Evolutionary conservation across 2,329 filamentous ascomycete species (phyloP), one percentile per base, ranked within the genome.

Genomic region (Phialophora tarda): DNA sequence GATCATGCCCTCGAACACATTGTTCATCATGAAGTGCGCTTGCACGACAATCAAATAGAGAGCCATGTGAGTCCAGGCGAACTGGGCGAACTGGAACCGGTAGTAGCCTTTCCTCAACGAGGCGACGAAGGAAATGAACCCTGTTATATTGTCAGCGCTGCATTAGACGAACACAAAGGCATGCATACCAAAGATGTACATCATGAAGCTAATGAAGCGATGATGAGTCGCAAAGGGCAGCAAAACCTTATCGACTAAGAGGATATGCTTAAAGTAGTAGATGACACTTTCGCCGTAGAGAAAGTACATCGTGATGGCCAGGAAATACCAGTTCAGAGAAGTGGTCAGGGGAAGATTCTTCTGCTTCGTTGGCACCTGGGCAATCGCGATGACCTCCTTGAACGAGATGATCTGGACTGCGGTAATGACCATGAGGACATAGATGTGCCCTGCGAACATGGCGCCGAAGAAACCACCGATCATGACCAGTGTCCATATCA

Each of bases 21-120:
- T 99, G 85, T 99, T 99, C 92, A 99, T 98, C 82, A 98, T 92
- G 79, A 99, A 99, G 78, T 99, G 95, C 14, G 95, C 93, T 80
- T 99, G 93, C 5, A 97, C 93, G 47, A 98, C 94, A 74, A 99
- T 97, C 75, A 99, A 85, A 83, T 96, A 98, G 23, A 99, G 87
- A 4, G 96, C 95, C 93, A 99, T 98, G 79, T 99, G 95, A 14
- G 95, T 98, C 95, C 95, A 99, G 62, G 93, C 95, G 75, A 98
- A 99, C 80, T 99, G 95, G 69, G 93, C 97, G 81, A 99, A 99
- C 80, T 99, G 95, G 82, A 99, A 98, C 78, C 90, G 92, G 84
- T 98, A 97, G 80, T 98, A 91, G 50, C 94, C 93, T 72, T 96
- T 94, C 79, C 97, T 92, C 63, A 99, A 86, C 8, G 94, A 96